Evolutionary conservation across 2,329 filamentous ascomycete genomes (phyloP).

Genomic region (Ophiostoma ips): DNA sequence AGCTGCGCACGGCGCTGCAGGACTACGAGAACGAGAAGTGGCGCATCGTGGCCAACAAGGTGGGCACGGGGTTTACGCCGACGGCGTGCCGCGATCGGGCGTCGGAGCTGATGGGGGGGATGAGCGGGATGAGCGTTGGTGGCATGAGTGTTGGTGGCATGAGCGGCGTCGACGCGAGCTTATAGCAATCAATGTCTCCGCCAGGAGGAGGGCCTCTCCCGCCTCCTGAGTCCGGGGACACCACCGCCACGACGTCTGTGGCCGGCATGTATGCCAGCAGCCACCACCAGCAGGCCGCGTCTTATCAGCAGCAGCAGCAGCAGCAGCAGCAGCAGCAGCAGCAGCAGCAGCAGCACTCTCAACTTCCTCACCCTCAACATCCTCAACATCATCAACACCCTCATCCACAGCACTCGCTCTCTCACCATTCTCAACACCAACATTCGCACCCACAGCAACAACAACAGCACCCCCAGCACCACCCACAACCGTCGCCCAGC

Average conservation of each 20-base stretch:
- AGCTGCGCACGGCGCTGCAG: slow-evolving; percentile 60
- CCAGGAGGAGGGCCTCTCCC: slow-evolving; percentile 21
- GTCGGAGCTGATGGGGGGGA: slow-evolving; percentile 34
- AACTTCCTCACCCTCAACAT: background rate
- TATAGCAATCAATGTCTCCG: slow-evolving; percentile 44
- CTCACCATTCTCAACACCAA: slow-evolving; percentile 1
- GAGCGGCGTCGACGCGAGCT: slow-evolving; percentile 12
- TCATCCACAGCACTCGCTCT: slow-evolving; percentile 3
- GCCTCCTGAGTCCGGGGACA: slow-evolving; percentile 33
- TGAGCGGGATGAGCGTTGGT: background rate
- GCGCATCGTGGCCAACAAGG: slow-evolving; percentile 82
- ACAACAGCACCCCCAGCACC: slow-evolving; percentile 1
- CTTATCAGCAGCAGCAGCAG: too few relatives aligned
- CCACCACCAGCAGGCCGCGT: slow-evolving; percentile 15
- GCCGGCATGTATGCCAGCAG: slow-evolving; percentile 21
- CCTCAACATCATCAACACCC: slow-evolving; percentile 4
- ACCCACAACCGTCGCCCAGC: slow-evolving; percentile 5
- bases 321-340: background rate
- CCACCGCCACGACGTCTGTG: slow-evolving; percentile 27
- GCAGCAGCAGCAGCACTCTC: slow-evolving; percentile 2
- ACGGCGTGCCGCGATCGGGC: slow-evolving; percentile 75
- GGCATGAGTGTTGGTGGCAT: background rate
- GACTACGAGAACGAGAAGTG: slow-evolving; percentile 88
- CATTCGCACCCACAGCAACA: slow-evolving; percentile 4
- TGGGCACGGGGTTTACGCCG: slow-evolving; percentile 80